phyloP scores from a whole-genome alignment of 805 yeast species.

The Kuraishia molischiana region DNA sequence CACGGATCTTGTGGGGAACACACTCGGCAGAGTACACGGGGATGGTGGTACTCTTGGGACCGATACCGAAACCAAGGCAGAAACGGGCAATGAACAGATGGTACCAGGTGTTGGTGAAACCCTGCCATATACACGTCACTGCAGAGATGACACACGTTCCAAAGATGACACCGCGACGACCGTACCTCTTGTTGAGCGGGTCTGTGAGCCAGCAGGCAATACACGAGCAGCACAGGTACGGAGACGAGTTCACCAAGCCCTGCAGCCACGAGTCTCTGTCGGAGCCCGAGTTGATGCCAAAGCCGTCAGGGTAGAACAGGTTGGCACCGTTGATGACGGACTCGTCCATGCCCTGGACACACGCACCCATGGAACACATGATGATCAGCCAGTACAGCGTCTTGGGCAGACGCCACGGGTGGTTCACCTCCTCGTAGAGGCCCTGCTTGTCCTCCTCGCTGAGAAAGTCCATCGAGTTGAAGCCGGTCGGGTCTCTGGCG shows the following conservation, averaged over 20 bases:
- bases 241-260: conserved; percentile 63
- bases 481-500: conserved; percentile 51
- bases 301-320: conserved; percentile 44
- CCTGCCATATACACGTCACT: conserved; percentile 61
- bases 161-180: conserved; percentile 61
- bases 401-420: conserved; percentile 34
- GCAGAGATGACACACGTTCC: conserved; percentile 53
- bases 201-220: conserved; percentile 61
- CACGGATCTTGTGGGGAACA: conserved; percentile 52
- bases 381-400: conserved; percentile 47
- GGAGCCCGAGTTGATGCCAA: conserved; percentile 38
- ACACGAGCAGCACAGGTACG: conserved; percentile 53
- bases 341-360: conserved; percentile 77
- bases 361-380: conserved; percentile 69
- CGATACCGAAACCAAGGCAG: conserved; percentile 57
- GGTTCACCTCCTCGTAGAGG: conserved; percentile 33
- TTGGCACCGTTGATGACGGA: conserved; percentile 68
- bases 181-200: conserved; percentile 41
- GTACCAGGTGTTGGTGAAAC: conserved; percentile 52
- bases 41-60: conserved; percentile 69
- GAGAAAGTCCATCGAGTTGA: conserved; percentile 46
- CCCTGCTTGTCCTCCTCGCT: conserved; percentile 44
- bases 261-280: conserved; percentile 44
- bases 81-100: conserved; percentile 60
- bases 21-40: conserved; percentile 66